A percentile compares a stretch with the other conserved stretches of the same genome.
phyloP scores from a whole-genome alignment of 768 basidiomycete species.

The Serendipita sp. region DNA sequence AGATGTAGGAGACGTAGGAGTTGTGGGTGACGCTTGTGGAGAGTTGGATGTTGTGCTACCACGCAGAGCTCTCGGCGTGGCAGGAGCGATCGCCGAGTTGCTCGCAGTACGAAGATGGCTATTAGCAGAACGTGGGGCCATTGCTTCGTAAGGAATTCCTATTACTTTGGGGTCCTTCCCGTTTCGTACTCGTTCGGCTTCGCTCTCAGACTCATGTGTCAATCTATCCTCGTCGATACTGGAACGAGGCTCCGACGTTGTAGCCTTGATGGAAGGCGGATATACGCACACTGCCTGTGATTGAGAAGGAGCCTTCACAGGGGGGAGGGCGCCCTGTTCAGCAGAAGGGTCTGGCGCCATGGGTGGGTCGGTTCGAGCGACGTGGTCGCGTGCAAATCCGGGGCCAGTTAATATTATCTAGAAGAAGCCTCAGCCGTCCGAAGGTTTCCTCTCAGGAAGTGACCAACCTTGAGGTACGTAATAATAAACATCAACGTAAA shows the following conservation, averaged over 20 bases:
- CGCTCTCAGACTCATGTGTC: neutral
- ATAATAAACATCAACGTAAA: constrained; percentile 3
- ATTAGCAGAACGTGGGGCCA: neutral
- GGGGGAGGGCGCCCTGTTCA: no score
- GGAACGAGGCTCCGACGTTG: neutral
- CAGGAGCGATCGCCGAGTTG: neutral
- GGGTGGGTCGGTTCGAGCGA: neutral
- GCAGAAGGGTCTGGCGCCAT: neutral
- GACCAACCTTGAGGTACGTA: constrained; percentile 1
- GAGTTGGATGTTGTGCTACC: neutral
- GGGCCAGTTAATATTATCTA: neutral
- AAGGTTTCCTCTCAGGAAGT: neutral
- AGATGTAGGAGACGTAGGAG: neutral
- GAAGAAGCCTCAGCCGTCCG: neutral
- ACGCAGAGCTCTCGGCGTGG: neutral
- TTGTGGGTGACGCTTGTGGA: neutral
- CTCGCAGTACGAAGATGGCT: neutral
- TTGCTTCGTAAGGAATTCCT: neutral
- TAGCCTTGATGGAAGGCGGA: neutral
- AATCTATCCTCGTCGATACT: constrained; percentile 1
- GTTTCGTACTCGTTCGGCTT: neutral
- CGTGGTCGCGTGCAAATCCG: neutral
- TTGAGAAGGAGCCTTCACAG: neutral
- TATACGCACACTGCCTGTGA: neutral
- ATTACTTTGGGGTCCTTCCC: neutral